These are phyloP conservation scores for Hypoxylon fragiforme DNA, from an alignment of 495 filamentous ascomycete genomes.

Conservation along the genomic window DNA sequence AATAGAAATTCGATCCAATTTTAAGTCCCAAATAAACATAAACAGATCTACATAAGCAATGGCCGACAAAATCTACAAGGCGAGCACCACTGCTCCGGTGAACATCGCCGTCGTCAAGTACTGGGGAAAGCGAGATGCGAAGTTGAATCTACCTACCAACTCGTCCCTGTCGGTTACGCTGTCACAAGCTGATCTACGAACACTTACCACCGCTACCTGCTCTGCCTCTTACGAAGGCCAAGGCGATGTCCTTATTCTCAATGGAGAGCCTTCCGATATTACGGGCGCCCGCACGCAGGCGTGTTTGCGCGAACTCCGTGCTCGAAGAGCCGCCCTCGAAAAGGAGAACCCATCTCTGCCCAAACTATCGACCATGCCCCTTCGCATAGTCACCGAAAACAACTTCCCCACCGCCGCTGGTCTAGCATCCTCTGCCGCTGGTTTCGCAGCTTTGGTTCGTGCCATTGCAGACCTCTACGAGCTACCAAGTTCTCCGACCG, in stretches of 20 bases:
- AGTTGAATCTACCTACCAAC: constrained; percentile 95
- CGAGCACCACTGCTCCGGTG: constrained; percentile 94
- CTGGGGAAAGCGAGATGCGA: constrained; percentile 95
- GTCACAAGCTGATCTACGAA: constrained; percentile 89
- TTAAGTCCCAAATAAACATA: neutral
- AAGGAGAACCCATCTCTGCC: constrained; percentile 69
- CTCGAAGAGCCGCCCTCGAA: constrained; percentile 75
- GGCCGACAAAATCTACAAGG: constrained; percentile 70
- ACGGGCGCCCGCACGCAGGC: constrained; percentile 85
- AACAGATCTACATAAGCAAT: constrained; percentile 35
- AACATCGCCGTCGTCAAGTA: constrained; percentile 99
- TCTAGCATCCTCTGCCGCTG: constrained; percentile 87
- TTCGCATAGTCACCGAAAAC: constrained; percentile 88
- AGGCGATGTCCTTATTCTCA: constrained; percentile 78
- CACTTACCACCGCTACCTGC: constrained; percentile 94
- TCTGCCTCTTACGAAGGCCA: constrained; percentile 67
- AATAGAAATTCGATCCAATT: neutral
- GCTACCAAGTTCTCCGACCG: constrained; percentile 73
- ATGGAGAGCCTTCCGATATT: constrained; percentile 80
- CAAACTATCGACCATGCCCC: constrained; percentile 69
- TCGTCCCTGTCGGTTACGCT: constrained; percentile 95
- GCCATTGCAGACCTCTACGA: constrained; percentile 91
- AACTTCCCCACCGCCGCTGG: constrained; percentile 99
- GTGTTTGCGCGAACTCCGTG: constrained; percentile 82
- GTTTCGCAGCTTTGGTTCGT: constrained; percentile 91